A percentile compares a stretch with the other conserved stretches of the same genome.
phyloP scores from a whole-genome alignment of 192 early-diverging fungal genomes.

The Allomyces arbusculus region DNA sequence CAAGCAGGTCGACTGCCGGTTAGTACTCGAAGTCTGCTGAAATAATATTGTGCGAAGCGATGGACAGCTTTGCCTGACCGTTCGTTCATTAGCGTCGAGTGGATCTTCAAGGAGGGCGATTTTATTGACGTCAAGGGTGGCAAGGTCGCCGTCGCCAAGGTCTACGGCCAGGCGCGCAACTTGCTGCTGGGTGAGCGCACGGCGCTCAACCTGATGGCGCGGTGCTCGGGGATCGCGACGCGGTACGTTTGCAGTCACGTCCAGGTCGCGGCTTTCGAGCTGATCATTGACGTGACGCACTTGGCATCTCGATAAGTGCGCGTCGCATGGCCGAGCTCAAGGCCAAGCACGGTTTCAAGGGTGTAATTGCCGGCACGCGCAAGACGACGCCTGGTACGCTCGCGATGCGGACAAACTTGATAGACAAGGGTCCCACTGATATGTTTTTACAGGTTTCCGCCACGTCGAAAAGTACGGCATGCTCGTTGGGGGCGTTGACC shows the following conservation, averaged over 20 bases:
- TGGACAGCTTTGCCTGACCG: not conserved
- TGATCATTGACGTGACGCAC: conserved; percentile 1
- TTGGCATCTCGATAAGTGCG: conserved; percentile 16
- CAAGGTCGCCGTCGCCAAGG: conserved; percentile 44
- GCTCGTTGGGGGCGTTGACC: conserved; percentile 88
- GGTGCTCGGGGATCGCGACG: conserved; percentile 84
- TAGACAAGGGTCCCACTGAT: not conserved
- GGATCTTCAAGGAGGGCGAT: conserved; percentile 62
- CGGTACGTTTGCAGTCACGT: conserved; percentile 18
- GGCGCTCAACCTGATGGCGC: conserved; percentile 81
- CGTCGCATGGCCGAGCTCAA: conserved; percentile 37
- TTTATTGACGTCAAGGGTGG: conserved; percentile 44
- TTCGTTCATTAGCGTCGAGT: conserved; percentile 45
- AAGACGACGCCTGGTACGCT: conserved; percentile 80
- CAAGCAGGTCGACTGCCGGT: conserved; percentile 69
- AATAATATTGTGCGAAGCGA: too few relatives aligned
- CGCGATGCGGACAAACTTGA: too few relatives aligned
- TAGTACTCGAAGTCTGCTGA: conserved; percentile 4
- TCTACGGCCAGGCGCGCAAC: conserved; percentile 59
- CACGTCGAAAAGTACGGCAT: conserved; percentile 95
- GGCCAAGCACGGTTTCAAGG: conserved; percentile 47
- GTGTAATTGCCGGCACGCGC: conserved; percentile 82
- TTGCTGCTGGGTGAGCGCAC: conserved; percentile 82
- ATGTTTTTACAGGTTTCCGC: conserved; percentile 50
- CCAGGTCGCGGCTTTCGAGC: not conserved